Conservation (phyloP, 1,139 yeast species). For the Diutina pseudorugosa region DNA sequence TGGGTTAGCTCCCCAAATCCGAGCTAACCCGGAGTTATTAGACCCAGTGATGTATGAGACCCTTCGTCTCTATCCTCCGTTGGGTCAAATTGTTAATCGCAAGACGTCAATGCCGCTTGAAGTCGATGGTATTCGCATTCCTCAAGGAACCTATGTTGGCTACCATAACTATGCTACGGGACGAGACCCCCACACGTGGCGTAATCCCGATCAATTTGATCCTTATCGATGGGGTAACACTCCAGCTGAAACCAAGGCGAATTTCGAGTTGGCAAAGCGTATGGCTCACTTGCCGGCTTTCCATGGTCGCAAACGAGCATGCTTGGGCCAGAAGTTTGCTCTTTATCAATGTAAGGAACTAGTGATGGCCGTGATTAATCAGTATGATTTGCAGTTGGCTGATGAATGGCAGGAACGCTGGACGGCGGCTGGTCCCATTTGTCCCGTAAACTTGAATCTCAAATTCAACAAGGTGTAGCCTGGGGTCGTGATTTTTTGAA, state of each 20-base stretch:
- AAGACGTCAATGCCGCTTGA: slow-evolving; percentile 23
- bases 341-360: slow-evolving; percentile 10
- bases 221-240: slow-evolving; percentile 16
- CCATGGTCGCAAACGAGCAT: slow-evolving; percentile 52
- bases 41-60: slow-evolving; percentile 36
- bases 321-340: slow-evolving; percentile 52
- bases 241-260: slow-evolving; percentile 21
- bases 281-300: slow-evolving; percentile 37
- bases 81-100: slow-evolving; percentile 42
- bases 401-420: background rate
- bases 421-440: slow-evolving; percentile 2
- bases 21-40: slow-evolving; percentile 10
- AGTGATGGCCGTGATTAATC: background rate
- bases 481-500: too few relatives aligned
- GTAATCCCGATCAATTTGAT: slow-evolving; percentile 7
- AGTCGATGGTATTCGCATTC: slow-evolving; percentile 25
- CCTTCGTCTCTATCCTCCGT: slow-evolving; percentile 42
- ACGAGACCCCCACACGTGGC: slow-evolving; percentile 21
- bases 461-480: slow-evolving; percentile 20
- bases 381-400: background rate
- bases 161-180: slow-evolving; percentile 48
- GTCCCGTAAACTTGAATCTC: slow-evolving; percentile 6
- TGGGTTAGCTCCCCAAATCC: slow-evolving; percentile 20
- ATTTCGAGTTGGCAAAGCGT: slow-evolving; percentile 33
- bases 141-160: slow-evolving; percentile 44